Percentiles rank a stretch among this genome's conserved stretches.
Evolutionary conservation across 2,329 filamentous ascomycete species (phyloP).

Genomic region (Herpotrichia juniperi): DNA sequence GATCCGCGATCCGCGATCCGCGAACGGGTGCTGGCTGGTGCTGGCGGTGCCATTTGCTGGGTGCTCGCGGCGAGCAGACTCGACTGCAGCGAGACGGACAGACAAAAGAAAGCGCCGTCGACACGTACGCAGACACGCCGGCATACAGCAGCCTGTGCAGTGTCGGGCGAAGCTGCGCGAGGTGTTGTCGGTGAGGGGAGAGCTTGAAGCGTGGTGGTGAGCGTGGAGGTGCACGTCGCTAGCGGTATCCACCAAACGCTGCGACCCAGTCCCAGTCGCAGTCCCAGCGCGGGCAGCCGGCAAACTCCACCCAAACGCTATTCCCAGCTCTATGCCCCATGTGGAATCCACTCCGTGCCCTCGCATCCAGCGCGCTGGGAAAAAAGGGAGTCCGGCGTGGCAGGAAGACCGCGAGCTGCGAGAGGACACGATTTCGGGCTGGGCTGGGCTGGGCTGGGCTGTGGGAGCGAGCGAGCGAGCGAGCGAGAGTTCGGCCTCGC

Average conservation of each 20-base stretch:
- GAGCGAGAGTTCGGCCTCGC: no score
- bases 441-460: no score
- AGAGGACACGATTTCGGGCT: no score
- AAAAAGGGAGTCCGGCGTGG: conserved; percentile 1
- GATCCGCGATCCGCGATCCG: conserved; percentile 2
- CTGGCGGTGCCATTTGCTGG: conserved; percentile 9
- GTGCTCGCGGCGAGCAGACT: background rate
- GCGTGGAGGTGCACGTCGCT: no score
- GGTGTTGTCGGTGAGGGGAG: no score
- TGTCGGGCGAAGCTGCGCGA: no score
- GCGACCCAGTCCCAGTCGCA: background rate
- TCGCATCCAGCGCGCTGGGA: conserved; percentile 33
- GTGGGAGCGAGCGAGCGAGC: no score
- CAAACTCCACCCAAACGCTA: no score
- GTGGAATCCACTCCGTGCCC: conserved; percentile 1
- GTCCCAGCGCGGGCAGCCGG: conserved; percentile 1
- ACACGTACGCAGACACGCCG: no score
- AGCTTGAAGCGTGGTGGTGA: no score
- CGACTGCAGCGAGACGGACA: background rate
- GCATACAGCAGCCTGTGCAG: no score
- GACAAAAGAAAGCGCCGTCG: no score
- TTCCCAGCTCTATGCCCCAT: conserved; percentile 1
- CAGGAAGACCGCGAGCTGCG: background rate
- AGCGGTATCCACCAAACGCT: background rate
- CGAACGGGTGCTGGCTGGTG: background rate